phyloP scores from a whole-genome alignment of 768 basidiomycete species.

The Russula ochroleuca region DNA sequence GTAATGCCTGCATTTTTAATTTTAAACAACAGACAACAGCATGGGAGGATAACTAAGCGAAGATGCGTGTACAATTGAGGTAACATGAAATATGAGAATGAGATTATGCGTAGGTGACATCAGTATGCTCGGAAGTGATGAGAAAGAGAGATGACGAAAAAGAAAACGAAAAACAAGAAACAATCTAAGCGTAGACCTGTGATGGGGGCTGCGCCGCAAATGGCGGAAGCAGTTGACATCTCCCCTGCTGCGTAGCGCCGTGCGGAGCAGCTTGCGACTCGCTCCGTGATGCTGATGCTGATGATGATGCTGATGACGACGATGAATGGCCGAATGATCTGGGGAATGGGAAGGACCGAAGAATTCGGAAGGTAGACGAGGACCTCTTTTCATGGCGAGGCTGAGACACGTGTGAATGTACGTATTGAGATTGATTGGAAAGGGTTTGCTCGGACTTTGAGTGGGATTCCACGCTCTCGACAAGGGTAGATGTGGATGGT shows the following conservation, averaged over 20 bases:
- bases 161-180: background rate
- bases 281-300: slow-evolving; percentile 6
- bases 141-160: background rate
- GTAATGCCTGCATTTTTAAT: background rate
- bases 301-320: slow-evolving; percentile 3
- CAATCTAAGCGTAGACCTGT: slow-evolving; percentile 23
- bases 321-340: slow-evolving; percentile 13
- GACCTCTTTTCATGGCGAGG: slow-evolving; percentile 9
- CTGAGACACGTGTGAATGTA: slow-evolving; percentile 12
- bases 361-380: slow-evolving; percentile 22
- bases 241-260: slow-evolving; percentile 8
- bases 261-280: slow-evolving; percentile 13
- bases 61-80: background rate
- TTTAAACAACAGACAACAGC: background rate
- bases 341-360: slow-evolving; percentile 25
- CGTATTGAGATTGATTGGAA: background rate
- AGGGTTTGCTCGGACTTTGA: slow-evolving; percentile 3
- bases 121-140: background rate
- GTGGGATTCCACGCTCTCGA: background rate
- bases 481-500: background rate
- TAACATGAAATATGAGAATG: background rate
- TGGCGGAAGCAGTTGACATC: slow-evolving; percentile 19
- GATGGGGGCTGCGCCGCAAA: slow-evolving; percentile 24
- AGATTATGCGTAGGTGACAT: slow-evolving; percentile 5
- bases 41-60: background rate